Evolutionary conservation across 129 eudicot genomes (phyloP), one percentile per base, ranked within the genome.

Genomic region (Centaurea solstitialis): DNA sequence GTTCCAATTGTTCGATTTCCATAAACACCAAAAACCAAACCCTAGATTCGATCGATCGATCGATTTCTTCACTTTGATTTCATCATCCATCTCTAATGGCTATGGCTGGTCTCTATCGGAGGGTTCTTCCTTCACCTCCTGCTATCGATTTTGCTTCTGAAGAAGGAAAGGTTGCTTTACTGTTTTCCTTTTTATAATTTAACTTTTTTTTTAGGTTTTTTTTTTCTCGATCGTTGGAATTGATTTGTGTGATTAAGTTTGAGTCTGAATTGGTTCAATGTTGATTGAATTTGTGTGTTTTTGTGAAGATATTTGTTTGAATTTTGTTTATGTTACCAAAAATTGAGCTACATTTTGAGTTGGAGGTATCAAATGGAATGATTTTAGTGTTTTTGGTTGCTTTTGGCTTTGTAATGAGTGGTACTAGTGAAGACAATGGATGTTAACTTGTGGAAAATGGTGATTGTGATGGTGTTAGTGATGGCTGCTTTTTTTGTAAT

Each of bases 61-160:
- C 38, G 37, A 4, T 11, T 53, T 17, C 65, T 57, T 5, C 57
- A 47, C 23, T 13, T 2, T 38, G 0, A 39, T 41, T 65, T 22
- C 65, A 26, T 26, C 30, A 24, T 65, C 13, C 65, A 26, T 26
- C 30, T 26, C 30, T 2, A 1, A 91, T 89, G 98, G 97, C 98
- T 62, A 88, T 85, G 92, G 92, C 97, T 0, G 86, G 93, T 4
- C 45, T 94, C 68, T 94, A 91, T 76, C 80, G 98, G 79, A 88
- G 97, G 53, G 43, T 91, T 39, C 95, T 94, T 18, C 98, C 98
- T 6, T 88, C 98, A 24, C 97, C 98, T 79, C 98, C 98, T 23
- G 97, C 98, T 21, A 87, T 91, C 40, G 98, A 94, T 79, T 94
- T 94, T 24, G 86, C 92, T 80, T 91, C 98, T n/a, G 2, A 88